Conservation (phyloP, 1,284 basidiomycete species). For the Afroboletus lepidellus region DNA sequence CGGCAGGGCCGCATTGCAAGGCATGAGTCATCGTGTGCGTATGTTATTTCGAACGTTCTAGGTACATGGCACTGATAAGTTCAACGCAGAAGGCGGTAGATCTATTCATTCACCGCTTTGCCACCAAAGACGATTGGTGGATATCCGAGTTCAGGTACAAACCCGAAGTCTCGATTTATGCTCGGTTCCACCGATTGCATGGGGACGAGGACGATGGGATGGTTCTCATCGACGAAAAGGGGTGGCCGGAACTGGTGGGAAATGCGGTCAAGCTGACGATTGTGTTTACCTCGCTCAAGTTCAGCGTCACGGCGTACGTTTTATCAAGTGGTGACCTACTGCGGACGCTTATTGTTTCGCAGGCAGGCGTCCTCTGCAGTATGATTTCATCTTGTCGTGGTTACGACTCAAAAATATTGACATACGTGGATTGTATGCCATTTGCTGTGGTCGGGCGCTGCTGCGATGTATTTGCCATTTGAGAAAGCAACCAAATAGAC, state of each 20-base stretch:
- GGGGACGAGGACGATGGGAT: slow-evolving; percentile 34
- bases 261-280: slow-evolving; percentile 33
- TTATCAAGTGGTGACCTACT: neutral
- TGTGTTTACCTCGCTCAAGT: slow-evolving; percentile 35
- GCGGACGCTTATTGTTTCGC: slow-evolving; percentile 13
- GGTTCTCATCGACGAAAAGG: slow-evolving; percentile 32
- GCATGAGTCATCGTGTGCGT: slow-evolving; percentile 34
- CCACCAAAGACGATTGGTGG: slow-evolving; percentile 37
- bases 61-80: slow-evolving; percentile 10
- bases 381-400: slow-evolving; percentile 10
- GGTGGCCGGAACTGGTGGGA: slow-evolving; percentile 33
- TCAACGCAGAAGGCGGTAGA: slow-evolving; percentile 28
- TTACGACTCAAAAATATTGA: neutral
- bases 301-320: slow-evolving; percentile 30
- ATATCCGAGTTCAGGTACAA: slow-evolving; percentile 35
- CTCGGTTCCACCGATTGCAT: slow-evolving; percentile 33
- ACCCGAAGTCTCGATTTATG: slow-evolving; percentile 33
- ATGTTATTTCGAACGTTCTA: neutral
- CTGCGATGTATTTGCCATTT: neutral
- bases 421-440: neutral
- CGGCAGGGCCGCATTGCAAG: slow-evolving; percentile 30
- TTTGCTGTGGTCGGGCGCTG: neutral
- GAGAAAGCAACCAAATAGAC: too few species aligned
- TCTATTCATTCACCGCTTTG: slow-evolving; percentile 33
- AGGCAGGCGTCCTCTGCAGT: slow-evolving; percentile 28